Conservation (phyloP, 352 stramenopile genomes). For the Elongisporangium senticosum region DNA sequence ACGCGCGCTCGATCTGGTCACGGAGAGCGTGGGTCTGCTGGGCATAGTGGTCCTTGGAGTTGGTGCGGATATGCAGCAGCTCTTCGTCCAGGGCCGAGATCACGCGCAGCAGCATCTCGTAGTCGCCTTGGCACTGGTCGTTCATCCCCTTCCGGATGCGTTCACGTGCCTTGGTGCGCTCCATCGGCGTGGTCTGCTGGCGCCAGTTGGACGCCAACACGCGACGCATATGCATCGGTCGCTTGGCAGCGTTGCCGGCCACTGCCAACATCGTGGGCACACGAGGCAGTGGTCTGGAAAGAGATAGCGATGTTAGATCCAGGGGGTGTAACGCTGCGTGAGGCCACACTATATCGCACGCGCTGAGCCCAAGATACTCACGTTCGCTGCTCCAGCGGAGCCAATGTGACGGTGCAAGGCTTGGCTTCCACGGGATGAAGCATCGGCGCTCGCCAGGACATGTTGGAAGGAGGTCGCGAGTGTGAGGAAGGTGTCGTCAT, state of each 20-base stretch:
- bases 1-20: slow-evolving; percentile 41
- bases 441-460: slow-evolving; percentile 12
- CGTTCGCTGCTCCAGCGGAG: slow-evolving; percentile 11
- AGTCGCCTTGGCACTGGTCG: slow-evolving; percentile 48
- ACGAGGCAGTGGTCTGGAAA: neutral
- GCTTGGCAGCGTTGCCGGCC: slow-evolving; percentile 13
- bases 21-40: slow-evolving; percentile 50
- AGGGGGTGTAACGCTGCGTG: too few species aligned
- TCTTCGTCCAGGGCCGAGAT: slow-evolving; percentile 74
- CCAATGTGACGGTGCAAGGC: slow-evolving; percentile 8
- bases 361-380: slow-evolving; percentile 10
- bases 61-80: slow-evolving; percentile 69
- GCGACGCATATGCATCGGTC: slow-evolving; percentile 34
- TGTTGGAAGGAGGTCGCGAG: slow-evolving; percentile 16
- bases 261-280: slow-evolving; percentile 4
- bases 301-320: neutral
- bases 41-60: slow-evolving; percentile 58
- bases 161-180: slow-evolving; percentile 56
- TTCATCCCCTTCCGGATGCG: slow-evolving; percentile 60
- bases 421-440: slow-evolving; percentile 21
- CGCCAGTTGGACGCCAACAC: slow-evolving; percentile 46
- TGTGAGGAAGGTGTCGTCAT: slow-evolving; percentile 5
- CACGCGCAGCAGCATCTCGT: slow-evolving; percentile 56
- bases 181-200: slow-evolving; percentile 39
- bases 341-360: too few species aligned